Base-by-base conservation (phyloP, 2,329 filamentous ascomycete species). In the Pseudogymnoascus sp. region DNA sequence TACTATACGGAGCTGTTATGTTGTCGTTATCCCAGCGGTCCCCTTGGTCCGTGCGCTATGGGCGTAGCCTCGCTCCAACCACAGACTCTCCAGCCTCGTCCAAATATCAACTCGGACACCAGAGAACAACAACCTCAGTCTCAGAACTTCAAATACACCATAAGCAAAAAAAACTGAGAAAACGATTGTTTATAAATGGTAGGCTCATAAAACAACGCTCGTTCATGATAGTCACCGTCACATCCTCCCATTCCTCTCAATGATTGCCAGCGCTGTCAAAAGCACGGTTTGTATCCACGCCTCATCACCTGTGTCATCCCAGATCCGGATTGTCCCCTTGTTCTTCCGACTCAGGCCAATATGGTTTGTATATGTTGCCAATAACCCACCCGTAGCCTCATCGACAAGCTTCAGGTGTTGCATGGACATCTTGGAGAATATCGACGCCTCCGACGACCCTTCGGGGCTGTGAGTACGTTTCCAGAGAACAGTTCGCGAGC, bases 361-460 rank as follows among this genome's bases (percentile, higher is more conserved):
- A 50, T 50, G 43, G 43, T 16, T 28, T 50, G 43, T 50, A 50
- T 50, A 50, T 28, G 43, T 50, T 28, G 43, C 43, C 8, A 50
- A 26, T 12, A 50, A 50, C 26, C 31, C 31, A 24, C 26, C 24
- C 11, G 24, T 53, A 2, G 24, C 14, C 46, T 53, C 46, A 53
- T 53, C 24, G 14, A 53, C 14, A 53, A 53, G 46, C 24, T 53
- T 53, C 26, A 53, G 46, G 26, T 53, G 46, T 11, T 31, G 46
- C 46, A 53, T 53, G 4, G 43, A 50, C 43, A 50, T 50, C 43
- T 53, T 53, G 46, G 14, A 53, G 46, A 53, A 53, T 53, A 53
- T 53, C n/a, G 46, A 53, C 14, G 46, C 46, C 46, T 53, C 46
- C 14, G 46, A 28, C 3, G 46, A 16, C 24, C 46, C 26, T 31